Evolutionary conservation across 2,329 filamentous ascomycete species (phyloP).

Genomic region (Shiraia sp.): DNA sequence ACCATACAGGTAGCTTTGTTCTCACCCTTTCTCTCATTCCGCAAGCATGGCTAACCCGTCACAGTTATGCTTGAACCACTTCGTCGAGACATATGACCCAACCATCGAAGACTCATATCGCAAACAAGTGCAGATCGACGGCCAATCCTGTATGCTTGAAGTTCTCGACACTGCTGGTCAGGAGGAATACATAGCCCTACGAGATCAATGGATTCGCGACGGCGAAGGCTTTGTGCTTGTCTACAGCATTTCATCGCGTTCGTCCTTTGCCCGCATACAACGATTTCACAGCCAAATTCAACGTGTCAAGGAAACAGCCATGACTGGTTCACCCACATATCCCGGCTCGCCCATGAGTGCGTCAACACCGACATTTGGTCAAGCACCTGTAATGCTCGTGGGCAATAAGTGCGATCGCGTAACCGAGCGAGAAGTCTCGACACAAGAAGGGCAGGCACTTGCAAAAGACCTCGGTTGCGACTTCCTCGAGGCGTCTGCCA

Average conservation of each 20-base stretch:
- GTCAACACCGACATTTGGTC: slow-evolving; percentile 55
- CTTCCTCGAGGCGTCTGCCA: slow-evolving; percentile 94
- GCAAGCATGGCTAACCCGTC: slow-evolving; percentile 17
- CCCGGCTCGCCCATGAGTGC: slow-evolving; percentile 72
- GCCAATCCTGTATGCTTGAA: slow-evolving; percentile 95
- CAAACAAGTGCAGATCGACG: slow-evolving; percentile 81
- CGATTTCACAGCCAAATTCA: slow-evolving; percentile 97
- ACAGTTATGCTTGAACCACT: slow-evolving; percentile 94
- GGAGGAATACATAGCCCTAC: slow-evolving; percentile 95
- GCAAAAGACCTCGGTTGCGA: slow-evolving; percentile 93
- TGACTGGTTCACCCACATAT: slow-evolving; percentile 73
- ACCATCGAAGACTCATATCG: slow-evolving; percentile 72
- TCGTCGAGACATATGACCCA: slow-evolving; percentile 85
- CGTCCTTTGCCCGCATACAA: slow-evolving; percentile 92
- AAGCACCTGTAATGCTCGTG: slow-evolving; percentile 94
- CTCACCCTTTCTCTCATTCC: not conserved
- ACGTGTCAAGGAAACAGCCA: slow-evolving; percentile 87
- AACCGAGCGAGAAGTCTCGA: slow-evolving; percentile 93
- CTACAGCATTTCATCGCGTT: slow-evolving; percentile 96
- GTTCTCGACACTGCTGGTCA: slow-evolving; percentile 96
- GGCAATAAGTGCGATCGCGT: slow-evolving; percentile 98
- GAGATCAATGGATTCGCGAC: slow-evolving; percentile 98
- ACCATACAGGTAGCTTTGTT: slow-evolving; percentile 76
- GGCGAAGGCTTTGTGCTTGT: slow-evolving; percentile 97
- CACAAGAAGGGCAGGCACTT: slow-evolving; percentile 90